Base-by-base conservation (phyloP, 371 early-diverging fungal species). In the Dichotomocladium elegans region DNA sequence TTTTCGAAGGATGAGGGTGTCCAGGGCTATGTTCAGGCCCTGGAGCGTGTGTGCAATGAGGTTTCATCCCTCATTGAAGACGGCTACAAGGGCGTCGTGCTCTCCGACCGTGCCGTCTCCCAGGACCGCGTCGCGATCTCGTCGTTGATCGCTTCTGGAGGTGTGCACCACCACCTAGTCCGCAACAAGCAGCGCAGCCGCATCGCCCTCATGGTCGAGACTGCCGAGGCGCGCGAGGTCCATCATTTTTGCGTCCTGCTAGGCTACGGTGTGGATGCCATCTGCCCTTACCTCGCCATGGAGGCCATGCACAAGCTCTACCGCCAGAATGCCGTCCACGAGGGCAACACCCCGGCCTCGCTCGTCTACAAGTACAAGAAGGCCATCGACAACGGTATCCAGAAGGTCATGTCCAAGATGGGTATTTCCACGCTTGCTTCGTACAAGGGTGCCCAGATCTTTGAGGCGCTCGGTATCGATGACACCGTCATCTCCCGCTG, bases 391-490 rank as follows among this genome's bases (percentile, higher is more conserved):
- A 91, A 96, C 60, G 98, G 98, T 62, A 90, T 98, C 63, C 73
- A 85, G 47, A 96, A 98, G 72, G 97, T 96, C 55, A 96, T 96
- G 96, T 93, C 95, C 67, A 98, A 98, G 83, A 98, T 98, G 98
- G 98, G 98, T 60, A 95, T 98, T 48, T 95, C 96, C 15, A 96
- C 98, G 10, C 72, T 98, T 54, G 95, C 96, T 66, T 90, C 90
- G 27, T 98, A 98, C 83, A 96, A 96, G 74, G 98, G 96, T 49
- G 96, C 98, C 11, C 96, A 98, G 79, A 95, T 95, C 61, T 96
- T 98, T 68, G 98, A 98, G 71, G 94, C 95, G 19, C 83, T 98
- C 19, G 98, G 98, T 57, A 66, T 98, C 6, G 91, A 92, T 50
- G 81, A 86, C 43, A 77, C 88, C 25, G 95, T 98, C 43, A 87